Evolutionary conservation across 495 filamentous ascomycete species (phyloP).

Genomic region (Penicillium goetzii): DNA sequence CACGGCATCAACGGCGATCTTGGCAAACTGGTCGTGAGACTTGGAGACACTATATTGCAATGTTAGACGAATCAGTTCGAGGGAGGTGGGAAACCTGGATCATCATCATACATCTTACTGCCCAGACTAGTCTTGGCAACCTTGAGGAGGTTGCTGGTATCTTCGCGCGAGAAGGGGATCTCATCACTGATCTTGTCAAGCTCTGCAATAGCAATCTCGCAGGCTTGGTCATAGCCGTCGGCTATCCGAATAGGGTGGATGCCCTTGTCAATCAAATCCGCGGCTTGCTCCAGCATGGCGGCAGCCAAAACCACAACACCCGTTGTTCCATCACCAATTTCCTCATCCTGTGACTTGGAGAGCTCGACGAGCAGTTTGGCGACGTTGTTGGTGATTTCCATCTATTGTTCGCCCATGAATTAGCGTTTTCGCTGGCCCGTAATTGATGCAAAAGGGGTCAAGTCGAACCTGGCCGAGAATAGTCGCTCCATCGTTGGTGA

Average conservation of each 20-base stretch:
- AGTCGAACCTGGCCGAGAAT: slow-evolving; percentile 78
- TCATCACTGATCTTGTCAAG: slow-evolving; percentile 91
- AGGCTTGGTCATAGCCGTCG: slow-evolving; percentile 96
- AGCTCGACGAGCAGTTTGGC: slow-evolving; percentile 95
- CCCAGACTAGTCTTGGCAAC: slow-evolving; percentile 96
- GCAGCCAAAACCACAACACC: slow-evolving; percentile 97
- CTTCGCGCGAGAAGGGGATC: slow-evolving; percentile 77
- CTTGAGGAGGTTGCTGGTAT: slow-evolving; percentile 82
- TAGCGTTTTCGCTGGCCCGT: slow-evolving; percentile 16
- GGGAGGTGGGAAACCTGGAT: not conserved
- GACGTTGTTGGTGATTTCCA: slow-evolving; percentile 99
- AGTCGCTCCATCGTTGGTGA: slow-evolving; percentile 98
- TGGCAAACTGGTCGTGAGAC: slow-evolving; percentile 95
- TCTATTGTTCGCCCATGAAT: slow-evolving; percentile 50
- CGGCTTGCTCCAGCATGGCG: slow-evolving; percentile 94
- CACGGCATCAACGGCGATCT: slow-evolving; percentile 96
- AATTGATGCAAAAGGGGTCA: slow-evolving; percentile 17
- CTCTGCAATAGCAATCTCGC: slow-evolving; percentile 91
- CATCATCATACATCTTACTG: slow-evolving; percentile 79
- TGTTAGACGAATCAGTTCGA: slow-evolving; percentile 29
- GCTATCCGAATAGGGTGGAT: slow-evolving; percentile 99
- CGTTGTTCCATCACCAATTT: slow-evolving; percentile 98
- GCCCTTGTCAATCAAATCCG: slow-evolving; percentile 98
- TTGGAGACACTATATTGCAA: slow-evolving; percentile 74
- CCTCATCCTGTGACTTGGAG: slow-evolving; percentile 98